Evolutionary conservation across 257 asterid species (phyloP).

Genomic region (Dorcoceras hygrometricum): DNA sequence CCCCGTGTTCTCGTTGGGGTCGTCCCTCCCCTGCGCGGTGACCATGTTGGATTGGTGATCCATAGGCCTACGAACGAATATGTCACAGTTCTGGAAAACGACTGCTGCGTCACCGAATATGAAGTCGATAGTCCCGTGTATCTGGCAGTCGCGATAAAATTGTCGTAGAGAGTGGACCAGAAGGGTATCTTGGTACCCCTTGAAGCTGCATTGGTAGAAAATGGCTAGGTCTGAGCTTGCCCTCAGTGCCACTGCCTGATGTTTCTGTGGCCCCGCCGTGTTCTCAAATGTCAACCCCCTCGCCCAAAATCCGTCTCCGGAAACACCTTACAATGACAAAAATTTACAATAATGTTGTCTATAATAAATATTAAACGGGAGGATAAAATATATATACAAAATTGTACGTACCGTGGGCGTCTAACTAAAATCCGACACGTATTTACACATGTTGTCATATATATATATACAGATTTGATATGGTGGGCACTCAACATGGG

Average conservation of each 20-base stretch:
- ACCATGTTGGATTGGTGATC: slow-evolving; percentile 52
- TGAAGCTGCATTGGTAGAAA: slow-evolving; percentile 60
- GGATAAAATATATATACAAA: no score
- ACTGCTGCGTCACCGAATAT: slow-evolving; percentile 64
- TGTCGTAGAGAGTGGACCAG: slow-evolving; percentile 54
- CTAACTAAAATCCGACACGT: no score
- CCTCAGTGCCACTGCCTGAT: slow-evolving; percentile 70
- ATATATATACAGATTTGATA: no score
- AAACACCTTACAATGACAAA: slow-evolving; percentile 36
- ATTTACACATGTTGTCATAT: no score
- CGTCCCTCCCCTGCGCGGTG: slow-evolving; percentile 62
- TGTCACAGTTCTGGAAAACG: slow-evolving; percentile 56
- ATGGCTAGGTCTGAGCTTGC: slow-evolving; percentile 48
- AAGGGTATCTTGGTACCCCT: slow-evolving; percentile 74
- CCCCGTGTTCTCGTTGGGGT: slow-evolving; percentile 54
- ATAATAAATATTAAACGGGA: no score
- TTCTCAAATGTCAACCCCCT: slow-evolving; percentile 75
- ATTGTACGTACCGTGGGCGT: no score
- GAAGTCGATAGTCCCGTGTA: slow-evolving; percentile 65
- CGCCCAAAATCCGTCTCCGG: slow-evolving; percentile 70
- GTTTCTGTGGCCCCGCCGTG: slow-evolving; percentile 58
- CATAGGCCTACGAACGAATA: slow-evolving; percentile 52
- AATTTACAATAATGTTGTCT: no score
- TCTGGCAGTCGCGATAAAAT: slow-evolving; percentile 64
- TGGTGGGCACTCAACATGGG: no score